A percentile compares a stretch with the other conserved stretches of the same genome.
Conservation (phyloP, 176 grass and related monocot species). For the Lolium rigidum region DNA sequence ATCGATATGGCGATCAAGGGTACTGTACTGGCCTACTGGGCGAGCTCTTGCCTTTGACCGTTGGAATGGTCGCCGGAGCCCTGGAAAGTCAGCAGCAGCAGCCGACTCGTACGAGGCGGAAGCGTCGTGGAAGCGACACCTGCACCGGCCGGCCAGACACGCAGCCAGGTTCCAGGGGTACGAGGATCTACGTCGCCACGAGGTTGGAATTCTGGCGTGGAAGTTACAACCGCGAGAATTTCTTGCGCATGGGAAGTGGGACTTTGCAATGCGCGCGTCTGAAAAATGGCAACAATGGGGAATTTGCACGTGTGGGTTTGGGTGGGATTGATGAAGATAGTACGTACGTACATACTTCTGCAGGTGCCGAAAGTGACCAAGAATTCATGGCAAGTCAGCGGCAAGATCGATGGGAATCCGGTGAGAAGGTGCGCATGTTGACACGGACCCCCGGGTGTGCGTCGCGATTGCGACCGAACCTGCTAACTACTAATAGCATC, state of each 20-base stretch:
- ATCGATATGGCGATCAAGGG: too few species aligned
- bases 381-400: constrained; percentile 1
- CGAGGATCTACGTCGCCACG: constrained; percentile 31
- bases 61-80: neutral
- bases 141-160: neutral
- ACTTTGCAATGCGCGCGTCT: neutral
- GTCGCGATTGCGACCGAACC: too few species aligned
- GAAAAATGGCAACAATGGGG: neutral
- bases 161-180: neutral
- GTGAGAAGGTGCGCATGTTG: neutral
- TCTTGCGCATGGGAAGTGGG: neutral
- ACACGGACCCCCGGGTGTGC: neutral
- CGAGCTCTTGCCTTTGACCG: neutral
- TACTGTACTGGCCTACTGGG: neutral
- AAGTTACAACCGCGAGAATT: constrained; percentile 34
- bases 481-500: too few species aligned
- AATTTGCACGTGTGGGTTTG: neutral
- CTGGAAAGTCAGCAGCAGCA: neutral
- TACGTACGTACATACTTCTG: neutral
- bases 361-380: neutral
- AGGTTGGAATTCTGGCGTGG: constrained; percentile 13
- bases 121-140: constrained; percentile 51
- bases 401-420: constrained; percentile 13
- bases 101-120: neutral
- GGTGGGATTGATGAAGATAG: neutral